phyloP scores from a whole-genome alignment of 2,329 filamentous ascomycete species.

The Trichoderma brevicompactum region DNA sequence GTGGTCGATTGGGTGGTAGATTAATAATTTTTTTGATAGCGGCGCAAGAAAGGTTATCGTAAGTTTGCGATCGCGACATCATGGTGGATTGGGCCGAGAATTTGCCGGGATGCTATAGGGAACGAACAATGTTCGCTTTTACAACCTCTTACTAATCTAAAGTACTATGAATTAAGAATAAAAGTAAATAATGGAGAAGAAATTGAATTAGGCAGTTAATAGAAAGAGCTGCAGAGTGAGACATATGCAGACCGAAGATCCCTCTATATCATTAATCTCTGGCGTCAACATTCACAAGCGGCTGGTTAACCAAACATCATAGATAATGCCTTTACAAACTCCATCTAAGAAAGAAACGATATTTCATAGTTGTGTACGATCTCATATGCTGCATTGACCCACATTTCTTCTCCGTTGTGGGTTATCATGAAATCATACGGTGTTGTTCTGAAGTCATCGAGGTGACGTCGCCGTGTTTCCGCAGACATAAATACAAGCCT shows the following conservation, averaged over 20 bases:
- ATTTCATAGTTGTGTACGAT: background rate
- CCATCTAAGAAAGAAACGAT: background rate
- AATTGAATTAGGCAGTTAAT: too few relatives aligned
- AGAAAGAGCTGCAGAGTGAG: too few relatives aligned
- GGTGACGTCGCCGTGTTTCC: background rate
- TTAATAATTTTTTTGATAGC: slow-evolving; percentile 13
- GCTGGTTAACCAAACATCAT: too few relatives aligned
- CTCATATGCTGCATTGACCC: background rate
- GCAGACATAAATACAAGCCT: background rate
- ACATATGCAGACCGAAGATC: background rate
- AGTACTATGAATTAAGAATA: background rate
- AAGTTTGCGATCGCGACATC: slow-evolving; percentile 28
- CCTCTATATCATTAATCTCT: background rate
- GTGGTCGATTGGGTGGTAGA: background rate
- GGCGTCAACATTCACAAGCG: background rate
- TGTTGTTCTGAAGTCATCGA: slow-evolving; percentile 25
- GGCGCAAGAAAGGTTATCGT: slow-evolving; percentile 4
- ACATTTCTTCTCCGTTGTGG: slow-evolving; percentile 8
- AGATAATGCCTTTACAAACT: background rate
- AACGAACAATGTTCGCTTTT: background rate
- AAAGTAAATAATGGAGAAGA: too few relatives aligned
- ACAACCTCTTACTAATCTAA: background rate
- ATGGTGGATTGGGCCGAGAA: slow-evolving; percentile 27
- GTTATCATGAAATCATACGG: slow-evolving; percentile 30
- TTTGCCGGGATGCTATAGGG: slow-evolving; percentile 22